phyloP scores from a whole-genome alignment of 108 stramenopile genomes.

The Licmophora abbreviata region DNA sequence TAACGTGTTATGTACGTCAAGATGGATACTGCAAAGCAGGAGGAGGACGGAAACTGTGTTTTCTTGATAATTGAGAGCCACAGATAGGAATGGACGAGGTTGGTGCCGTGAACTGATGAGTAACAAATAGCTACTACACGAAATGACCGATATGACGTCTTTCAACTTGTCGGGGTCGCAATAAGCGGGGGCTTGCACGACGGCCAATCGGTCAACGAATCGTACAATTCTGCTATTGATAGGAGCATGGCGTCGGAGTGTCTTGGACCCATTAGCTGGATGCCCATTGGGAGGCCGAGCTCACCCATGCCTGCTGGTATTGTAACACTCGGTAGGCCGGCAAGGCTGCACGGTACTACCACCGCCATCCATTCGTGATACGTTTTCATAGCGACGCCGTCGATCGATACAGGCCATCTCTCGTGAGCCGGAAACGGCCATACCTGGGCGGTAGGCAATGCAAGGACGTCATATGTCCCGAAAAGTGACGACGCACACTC shows the following conservation, averaged over 20 bases:
- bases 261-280: conserved; percentile 27
- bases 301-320: conserved; percentile 29
- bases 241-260: conserved; percentile 16
- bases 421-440: conserved; percentile 39
- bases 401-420: conserved; percentile 27
- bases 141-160: too few relatives aligned
- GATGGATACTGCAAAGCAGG: too few relatives aligned
- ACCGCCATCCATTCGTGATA: conserved; percentile 62
- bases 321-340: conserved; percentile 40
- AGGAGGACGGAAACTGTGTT: too few relatives aligned
- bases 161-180: too few relatives aligned
- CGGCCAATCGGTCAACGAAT: conserved; percentile 11
- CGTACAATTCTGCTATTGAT: conserved; percentile 14
- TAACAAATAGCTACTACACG: too few relatives aligned
- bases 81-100: too few relatives aligned
- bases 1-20: too few relatives aligned
- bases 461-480: conserved; percentile 25
- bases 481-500: neutral
- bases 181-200: too few relatives aligned
- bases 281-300: conserved; percentile 25
- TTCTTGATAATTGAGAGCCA: too few relatives aligned
- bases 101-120: too few relatives aligned
- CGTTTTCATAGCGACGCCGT: conserved; percentile 25
- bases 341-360: conserved; percentile 32
- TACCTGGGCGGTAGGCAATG: conserved; percentile 37